Base-by-base conservation (phyloP, 805 yeast genomes). In the Metschnikowia cerradonensis region DNA sequence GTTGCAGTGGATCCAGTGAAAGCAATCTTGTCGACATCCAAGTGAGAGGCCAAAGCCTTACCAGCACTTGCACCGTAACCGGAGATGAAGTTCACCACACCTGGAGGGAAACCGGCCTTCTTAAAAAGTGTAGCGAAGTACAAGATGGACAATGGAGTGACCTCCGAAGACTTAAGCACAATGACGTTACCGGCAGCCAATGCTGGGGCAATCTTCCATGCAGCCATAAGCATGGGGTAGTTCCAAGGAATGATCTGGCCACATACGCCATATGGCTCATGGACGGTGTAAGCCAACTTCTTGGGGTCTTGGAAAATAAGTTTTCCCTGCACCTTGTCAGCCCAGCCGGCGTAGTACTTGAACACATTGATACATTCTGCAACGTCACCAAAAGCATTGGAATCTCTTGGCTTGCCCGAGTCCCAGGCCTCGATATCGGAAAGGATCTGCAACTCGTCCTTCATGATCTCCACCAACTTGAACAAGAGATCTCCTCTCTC, bases 181-280 rank as follows among this genome's bases (percentile, higher is more conserved):
- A 85, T 78, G 13, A 81, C 77, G 67, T 88, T 86, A 49, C 94
- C 94, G 48, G 88, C 84, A 39, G 91, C 90, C 56, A 87, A 70
- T 8, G 95, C 94, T 20, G 92, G 92, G 26, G 87, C 89, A 62
- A 87, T 73, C 67, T 87, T 86, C 94, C 94, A 87, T 22, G 87
- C 76, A 14, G 86, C 82, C 90, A 86, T 84, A 32, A 77, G 71
- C 54, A 74, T 59, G 13, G 89, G 88, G 63, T 81, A 84, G 70
- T 83, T 83, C 88, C 89, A 83, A 33, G 89, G 89, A 51, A 84
- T 81, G 57, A 83, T 81, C 64, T 82, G 84, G 11, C 83, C 88
- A 59, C 84, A 82, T 35, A 83, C 86, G 15, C 85, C 84, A 46
- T 73, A 64, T 5, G 89, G 86, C 62, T 85, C 87, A 56, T 83